Base-by-base conservation (phyloP, 1,139 yeast genomes). In the Chernovozyma sophiae-reginae region DNA sequence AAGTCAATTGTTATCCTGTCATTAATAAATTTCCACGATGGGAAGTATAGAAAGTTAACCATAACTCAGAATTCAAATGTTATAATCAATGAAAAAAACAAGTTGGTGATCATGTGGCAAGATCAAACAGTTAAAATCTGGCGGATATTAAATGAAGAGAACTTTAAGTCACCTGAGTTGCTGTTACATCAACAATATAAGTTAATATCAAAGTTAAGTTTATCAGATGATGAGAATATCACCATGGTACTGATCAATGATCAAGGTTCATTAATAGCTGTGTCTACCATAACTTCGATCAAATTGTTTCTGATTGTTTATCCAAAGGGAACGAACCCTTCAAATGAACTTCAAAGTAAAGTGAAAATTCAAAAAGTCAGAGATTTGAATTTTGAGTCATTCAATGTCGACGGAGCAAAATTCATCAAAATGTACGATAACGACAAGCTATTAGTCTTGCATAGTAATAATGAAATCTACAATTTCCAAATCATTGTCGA, bases 41-140 rank as follows among this genome's bases (percentile, higher is more conserved):
- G 94, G 14, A 77, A 77, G 43, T 82, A 83, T 51, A 71, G 81
- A 45, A 89, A 85, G 60, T 59, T 92, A 32, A 77, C 89, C 25
- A 67, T 81, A 22, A 74, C 79, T 41, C 82, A 81, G 43, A 86
- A 81, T 49, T 72, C 82, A 13, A 81, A 80, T 48, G 72, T 83
- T 5, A 49, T 72, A 2, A 58, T 79, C 15, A 74, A 78, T 42
- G 57, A 69, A 18, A 55, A 58, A 6, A 66, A 73, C 32, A 72
- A 79, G 40, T 59, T 79, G 32, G 60, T 90, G 23, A 72, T 79
- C 16, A 72, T 83, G 73, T 90, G 95, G 94, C 83, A 81, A 51
- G 95, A 84, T 46, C 92, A 86, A 53, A 69, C 74, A 2, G 75
- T 90, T 32, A 89, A 87, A 55, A 70, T 92, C 16, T 92, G 98